Base-by-base conservation (phyloP, 495 filamentous ascomycete species). In the Aspergillus leporis region DNA sequence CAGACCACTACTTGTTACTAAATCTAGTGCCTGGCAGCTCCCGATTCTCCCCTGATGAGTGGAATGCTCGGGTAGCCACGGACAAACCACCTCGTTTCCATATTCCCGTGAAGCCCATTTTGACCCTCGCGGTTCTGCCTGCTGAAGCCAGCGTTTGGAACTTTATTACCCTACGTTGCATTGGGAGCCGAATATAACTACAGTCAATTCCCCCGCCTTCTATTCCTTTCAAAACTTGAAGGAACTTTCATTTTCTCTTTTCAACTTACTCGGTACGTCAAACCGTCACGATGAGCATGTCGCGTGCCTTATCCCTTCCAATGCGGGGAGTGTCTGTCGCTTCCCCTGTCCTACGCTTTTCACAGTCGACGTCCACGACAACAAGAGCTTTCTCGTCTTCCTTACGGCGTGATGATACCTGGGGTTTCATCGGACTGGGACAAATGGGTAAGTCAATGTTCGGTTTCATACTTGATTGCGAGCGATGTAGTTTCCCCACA, bases 351-450 rank as follows among this genome's bases (percentile, higher is more conserved):
- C 38, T 56, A 50, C 53, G 46, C 30, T n/a, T 59, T 55, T 62
- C 62, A 56, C 63, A 58, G 49, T 54, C 51, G 5, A 16, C 51
- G 25, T 47, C 51, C 32, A 65, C 45, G 22, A 22, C 57, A 1
- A 51, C 56, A 23, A 69, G 85, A 61, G 65, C 70, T 36, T 90
- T 90, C 61, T 86, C 87, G 25, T 78, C 73, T 0, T 81, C 84
- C 5, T 28, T 74, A 36, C 74, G 67, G 28, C 75, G 82, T 56
- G 74, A 84, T 64, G 84, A 85, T 59, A 86, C 82, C 63, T 93
- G 87, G 81, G 91, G 90, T 13, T 95, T 96, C 71, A 87, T 96
- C 62, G 91, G 91, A 4, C 74, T 96, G 28, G 91, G 91, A 8
- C 88, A 90, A 66, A 96, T 96, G 91, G 91, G 87, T 91, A 81